Conservation (phyloP, 225 moss, liverwort and hornwort genomes). For the Climacium dendroides region DNA sequence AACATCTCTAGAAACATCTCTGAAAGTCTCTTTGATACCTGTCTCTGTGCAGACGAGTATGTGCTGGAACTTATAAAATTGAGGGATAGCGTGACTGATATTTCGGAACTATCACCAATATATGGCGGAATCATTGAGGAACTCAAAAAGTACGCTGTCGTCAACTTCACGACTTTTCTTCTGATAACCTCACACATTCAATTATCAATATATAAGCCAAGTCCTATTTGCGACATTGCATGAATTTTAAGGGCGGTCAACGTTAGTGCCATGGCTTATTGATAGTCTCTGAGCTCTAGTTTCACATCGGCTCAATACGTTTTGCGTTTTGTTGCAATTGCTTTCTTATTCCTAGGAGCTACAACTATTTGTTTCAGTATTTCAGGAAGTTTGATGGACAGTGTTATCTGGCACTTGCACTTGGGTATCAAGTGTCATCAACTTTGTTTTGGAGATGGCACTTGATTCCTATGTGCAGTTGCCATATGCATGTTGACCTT, state of each 20-base stretch:
- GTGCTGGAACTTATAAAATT: constrained; percentile 18
- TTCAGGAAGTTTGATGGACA: neutral
- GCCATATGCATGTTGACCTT: neutral
- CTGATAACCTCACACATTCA: neutral
- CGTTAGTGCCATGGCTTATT: neutral
- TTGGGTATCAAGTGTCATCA: neutral
- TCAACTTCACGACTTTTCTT: neutral
- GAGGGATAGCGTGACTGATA: constrained; percentile 3
- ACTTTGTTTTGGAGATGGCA: neutral
- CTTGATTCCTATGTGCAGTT: neutral
- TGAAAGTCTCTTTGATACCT: neutral
- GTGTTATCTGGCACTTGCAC: neutral
- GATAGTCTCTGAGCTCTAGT: neutral
- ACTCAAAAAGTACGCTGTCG: constrained; percentile 3
- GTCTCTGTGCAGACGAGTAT: constrained; percentile 17
- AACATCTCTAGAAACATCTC: neutral
- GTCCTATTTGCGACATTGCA: neutral
- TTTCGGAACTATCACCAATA: constrained; percentile 6
- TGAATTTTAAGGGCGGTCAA: neutral
- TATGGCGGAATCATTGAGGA: constrained; percentile 6
- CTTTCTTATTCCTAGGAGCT: neutral
- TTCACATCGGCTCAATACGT: neutral
- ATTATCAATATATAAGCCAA: neutral
- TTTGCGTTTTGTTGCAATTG: neutral
- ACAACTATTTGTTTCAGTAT: neutral